Evolutionary conservation across 805 yeast genomes (phyloP), one percentile per base, ranked within the genome.

Genomic region (Candida lessepsii): DNA sequence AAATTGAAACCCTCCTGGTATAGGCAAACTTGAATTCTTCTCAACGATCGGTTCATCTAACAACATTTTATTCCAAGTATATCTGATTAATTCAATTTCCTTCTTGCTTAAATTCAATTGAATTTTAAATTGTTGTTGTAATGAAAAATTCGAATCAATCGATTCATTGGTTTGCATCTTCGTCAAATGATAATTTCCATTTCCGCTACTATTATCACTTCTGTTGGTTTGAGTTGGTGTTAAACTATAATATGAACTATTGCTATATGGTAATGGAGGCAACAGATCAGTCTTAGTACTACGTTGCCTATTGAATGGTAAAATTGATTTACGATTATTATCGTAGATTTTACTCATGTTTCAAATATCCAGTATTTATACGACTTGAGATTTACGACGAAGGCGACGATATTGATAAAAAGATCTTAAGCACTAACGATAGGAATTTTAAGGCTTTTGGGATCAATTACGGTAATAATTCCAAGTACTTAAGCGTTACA

Each of bases 11-110:
- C 72, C 50, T 63, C 78, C 37, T 70, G 70, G 56, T 41, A 56
- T 35, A 42, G 53, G 48, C 4, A 42, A 29, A 28, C 47, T 39
- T 11, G 48, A 32, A 28, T 41, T 45, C 20, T 49, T 46, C 28
- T 51, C 52, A 10, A 37, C 47, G 5, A 52, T 42, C 5, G 60
- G 60, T 40, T 65, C 68, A 28, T 69, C 73, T 26, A 61, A 49
- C 20, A 69, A 48, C 71, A 70, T 69, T 35, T 62, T 59, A 39
- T 60, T 60, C 79, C 81, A 76, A 4, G 78, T 73, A 44, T 60
- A 66, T 38, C 75, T 54, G 24, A 76, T 56, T 17, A 68, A 52
- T 8, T 70, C 75, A 26, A 73, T 73, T 44, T 76, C 80, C 32
- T 46, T 50, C 17, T 54, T 50, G 35, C 47, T 52, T 32, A 68